Conservation (phyloP, 2,329 filamentous ascomycete species). For the Dactylella cylindrospora region DNA sequence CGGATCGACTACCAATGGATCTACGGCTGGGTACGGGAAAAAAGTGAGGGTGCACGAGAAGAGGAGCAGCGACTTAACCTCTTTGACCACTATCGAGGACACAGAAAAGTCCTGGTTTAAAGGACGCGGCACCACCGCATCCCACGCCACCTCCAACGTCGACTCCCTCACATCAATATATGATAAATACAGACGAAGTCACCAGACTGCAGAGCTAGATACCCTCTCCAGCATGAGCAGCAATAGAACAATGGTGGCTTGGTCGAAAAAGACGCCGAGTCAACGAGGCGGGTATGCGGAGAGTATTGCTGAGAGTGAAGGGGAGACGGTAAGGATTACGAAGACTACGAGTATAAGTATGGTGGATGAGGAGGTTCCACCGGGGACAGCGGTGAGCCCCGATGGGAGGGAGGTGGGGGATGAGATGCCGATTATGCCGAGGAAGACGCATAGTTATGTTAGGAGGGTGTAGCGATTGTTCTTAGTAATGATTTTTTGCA, state of each 20-base stretch:
- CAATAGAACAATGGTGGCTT: conserved; percentile 2
- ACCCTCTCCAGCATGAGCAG: neutral
- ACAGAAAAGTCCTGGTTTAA: neutral
- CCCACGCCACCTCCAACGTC: neutral
- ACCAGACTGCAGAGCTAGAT: neutral
- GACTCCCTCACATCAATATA: neutral
- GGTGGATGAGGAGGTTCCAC: too few species aligned
- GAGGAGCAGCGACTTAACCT: conserved; percentile 1
- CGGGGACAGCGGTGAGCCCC: too few species aligned
- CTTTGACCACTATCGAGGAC: conserved; percentile 4
- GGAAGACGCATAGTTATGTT: too few species aligned
- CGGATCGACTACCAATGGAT: neutral
- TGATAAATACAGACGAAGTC: neutral
- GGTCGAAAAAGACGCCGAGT: too few species aligned
- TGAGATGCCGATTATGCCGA: too few species aligned
- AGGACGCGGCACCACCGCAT: neutral
- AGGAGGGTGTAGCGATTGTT: too few species aligned
- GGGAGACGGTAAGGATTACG: too few species aligned
- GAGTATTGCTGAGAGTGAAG: too few species aligned
- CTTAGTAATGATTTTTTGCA: too few species aligned
- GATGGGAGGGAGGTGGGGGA: too few species aligned
- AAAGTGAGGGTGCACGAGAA: neutral
- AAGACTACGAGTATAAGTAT: too few species aligned
- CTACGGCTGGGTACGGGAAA: neutral
- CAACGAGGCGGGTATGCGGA: too few species aligned